Percentiles rank a stretch among this genome's conserved stretches.
These are phyloP conservation scores for Ophioceras dolichostomum DNA, from an alignment of 2,329 filamentous ascomycete genomes.

Conservation along the genomic window DNA sequence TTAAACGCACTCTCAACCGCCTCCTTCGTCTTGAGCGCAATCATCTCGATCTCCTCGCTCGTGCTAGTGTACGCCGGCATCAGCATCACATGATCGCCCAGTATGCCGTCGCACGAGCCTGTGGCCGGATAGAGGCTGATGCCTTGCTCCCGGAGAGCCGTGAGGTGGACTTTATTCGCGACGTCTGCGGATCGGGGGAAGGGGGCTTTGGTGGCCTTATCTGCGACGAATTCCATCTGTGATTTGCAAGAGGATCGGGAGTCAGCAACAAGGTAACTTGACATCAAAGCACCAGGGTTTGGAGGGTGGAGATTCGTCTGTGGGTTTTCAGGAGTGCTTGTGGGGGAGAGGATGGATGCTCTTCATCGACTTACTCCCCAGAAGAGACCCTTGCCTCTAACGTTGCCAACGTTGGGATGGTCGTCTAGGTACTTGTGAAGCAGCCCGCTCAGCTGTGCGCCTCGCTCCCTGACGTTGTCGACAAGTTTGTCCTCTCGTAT, in stretches of 20 bases:
- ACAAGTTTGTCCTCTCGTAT: conserved; percentile 22
- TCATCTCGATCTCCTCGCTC: conserved; percentile 38
- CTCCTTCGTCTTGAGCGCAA: conserved; percentile 19
- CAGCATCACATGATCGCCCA: conserved; percentile 58
- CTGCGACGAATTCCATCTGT: conserved; percentile 21
- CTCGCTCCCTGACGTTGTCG: conserved; percentile 19
- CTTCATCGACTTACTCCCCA: conserved; percentile 19
- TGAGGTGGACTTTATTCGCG: conserved; percentile 16
- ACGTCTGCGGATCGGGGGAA: conserved; percentile 14
- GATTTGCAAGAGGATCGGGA: too few relatives aligned
- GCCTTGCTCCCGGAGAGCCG: conserved; percentile 6
- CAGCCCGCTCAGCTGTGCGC: conserved; percentile 14
- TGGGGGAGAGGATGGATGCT: too few relatives aligned
- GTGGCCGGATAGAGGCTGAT: conserved; percentile 47
- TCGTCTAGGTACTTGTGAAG: conserved; percentile 15
- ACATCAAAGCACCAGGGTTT: background rate
- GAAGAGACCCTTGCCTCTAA: conserved; percentile 29
- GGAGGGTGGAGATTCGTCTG: too few relatives aligned
- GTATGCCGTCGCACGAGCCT: conserved; percentile 45
- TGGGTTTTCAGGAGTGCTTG: too few relatives aligned
- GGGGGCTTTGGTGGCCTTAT: conserved; percentile 18
- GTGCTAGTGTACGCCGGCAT: conserved; percentile 57
- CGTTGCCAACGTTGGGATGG: conserved; percentile 27
- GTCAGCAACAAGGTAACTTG: background rate
- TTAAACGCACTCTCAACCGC: background rate